Percentiles rank a stretch among this genome's conserved stretches.
phyloP scores from a whole-genome alignment of 192 early-diverging fungal genomes.

The Geranomyces michiganensis region DNA sequence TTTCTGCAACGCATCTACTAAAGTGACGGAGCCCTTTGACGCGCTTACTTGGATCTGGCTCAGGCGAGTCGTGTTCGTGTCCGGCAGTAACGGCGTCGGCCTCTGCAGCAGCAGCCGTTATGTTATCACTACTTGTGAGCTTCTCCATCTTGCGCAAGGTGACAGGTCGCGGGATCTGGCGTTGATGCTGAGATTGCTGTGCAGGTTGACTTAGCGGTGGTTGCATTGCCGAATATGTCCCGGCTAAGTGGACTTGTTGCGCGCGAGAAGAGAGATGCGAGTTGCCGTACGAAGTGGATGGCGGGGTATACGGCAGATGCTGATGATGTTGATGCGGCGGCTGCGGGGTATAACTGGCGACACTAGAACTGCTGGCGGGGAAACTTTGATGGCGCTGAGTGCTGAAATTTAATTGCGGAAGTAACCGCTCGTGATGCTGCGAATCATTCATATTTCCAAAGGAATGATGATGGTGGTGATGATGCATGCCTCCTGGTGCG shows the following conservation, averaged over 20 bases:
- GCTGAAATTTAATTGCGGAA: background rate
- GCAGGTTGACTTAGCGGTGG: background rate
- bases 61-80: background rate
- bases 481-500: background rate
- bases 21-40: slow-evolving; percentile 65
- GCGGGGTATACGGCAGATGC: background rate
- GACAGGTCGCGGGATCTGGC: background rate
- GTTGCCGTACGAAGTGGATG: background rate
- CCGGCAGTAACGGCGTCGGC: background rate
- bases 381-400: background rate
- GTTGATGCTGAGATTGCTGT: slow-evolving; percentile 4
- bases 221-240: background rate
- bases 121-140: background rate
- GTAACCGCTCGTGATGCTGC: background rate
- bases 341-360: background rate
- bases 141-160: background rate
- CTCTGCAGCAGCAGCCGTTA: slow-evolving; percentile 4
- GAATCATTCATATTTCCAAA: slow-evolving; percentile 1
- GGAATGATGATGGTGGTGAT: slow-evolving; percentile 13
- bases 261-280: background rate
- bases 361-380: background rate
- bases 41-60: slow-evolving; percentile 1
- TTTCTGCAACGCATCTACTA: slow-evolving; percentile 64
- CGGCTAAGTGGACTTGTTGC: too few relatives aligned
- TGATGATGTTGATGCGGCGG: background rate